Conservation (phyloP, 108 stramenopile genomes). For the Nitzschia palea region DNA sequence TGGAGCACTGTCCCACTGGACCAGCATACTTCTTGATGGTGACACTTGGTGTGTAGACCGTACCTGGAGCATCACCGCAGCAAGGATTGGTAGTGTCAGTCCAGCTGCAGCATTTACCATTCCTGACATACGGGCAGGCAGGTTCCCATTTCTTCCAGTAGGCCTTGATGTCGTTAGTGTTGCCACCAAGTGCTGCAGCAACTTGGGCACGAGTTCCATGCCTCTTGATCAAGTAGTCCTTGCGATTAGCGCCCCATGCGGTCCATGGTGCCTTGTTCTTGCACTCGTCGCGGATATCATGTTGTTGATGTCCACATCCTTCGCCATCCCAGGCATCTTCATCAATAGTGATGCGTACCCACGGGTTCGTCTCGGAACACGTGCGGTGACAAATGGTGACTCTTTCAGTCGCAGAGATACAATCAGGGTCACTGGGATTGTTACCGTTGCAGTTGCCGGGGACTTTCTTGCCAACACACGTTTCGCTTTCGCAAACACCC, state of each 20-base stretch:
- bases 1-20: neutral
- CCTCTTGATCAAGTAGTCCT: constrained; percentile 9
- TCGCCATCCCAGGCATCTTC: constrained; percentile 4
- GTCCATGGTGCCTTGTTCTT: constrained; percentile 4
- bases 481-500: neutral
- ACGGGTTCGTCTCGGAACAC: neutral
- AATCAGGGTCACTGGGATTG: neutral
- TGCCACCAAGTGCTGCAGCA: neutral
- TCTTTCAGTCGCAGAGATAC: neutral
- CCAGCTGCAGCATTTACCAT: neutral
- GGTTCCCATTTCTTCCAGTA: constrained; percentile 2
- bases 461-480: neutral
- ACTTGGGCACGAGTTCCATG: neutral
- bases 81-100: neutral
- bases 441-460: constrained; percentile 5
- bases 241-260: neutral
- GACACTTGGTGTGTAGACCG: too few relatives aligned
- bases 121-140: neutral
- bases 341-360: constrained; percentile 7
- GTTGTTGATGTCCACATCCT: neutral
- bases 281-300: constrained; percentile 4
- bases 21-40: constrained; percentile 1
- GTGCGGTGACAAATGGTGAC: constrained; percentile 3
- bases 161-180: neutral
- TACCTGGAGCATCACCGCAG: too few relatives aligned